These are phyloP conservation scores for Wickerhamiella brachini DNA, from an alignment of 805 yeast species.

Conservation along the genomic window DNA sequence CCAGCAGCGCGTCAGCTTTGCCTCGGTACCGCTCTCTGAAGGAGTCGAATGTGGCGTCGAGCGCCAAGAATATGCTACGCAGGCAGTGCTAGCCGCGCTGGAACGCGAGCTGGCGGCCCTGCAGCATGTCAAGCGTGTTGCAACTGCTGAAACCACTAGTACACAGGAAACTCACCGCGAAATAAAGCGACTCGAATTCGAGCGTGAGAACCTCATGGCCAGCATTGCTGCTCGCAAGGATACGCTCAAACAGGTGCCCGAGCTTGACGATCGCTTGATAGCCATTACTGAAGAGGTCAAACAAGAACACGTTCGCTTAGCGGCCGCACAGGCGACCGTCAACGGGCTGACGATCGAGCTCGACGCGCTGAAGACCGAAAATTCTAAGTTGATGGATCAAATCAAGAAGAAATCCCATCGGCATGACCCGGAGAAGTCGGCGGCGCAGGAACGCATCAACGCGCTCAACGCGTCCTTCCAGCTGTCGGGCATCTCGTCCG, in stretches of 20 bases:
- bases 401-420: too few relatives aligned
- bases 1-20: neutral
- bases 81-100: neutral
- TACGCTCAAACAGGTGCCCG: neutral
- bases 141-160: too few relatives aligned
- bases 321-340: neutral
- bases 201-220: neutral
- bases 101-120: neutral
- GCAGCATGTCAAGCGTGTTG: neutral
- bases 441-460: neutral
- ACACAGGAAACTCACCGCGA: neutral
- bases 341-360: too few relatives aligned
- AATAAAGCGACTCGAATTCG: neutral
- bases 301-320: neutral
- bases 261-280: neutral
- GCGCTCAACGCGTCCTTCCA: neutral
- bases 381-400: neutral
- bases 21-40: neutral
- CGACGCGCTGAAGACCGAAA: too few relatives aligned
- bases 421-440: neutral
- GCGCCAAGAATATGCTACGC: neutral
- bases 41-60: neutral
- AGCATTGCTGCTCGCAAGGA: neutral
- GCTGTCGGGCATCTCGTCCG: neutral
- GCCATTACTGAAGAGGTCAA: neutral